A percentile compares a stretch with the other conserved stretches of the same genome.
Conservation (phyloP, 257 asterid species). For the Vinca minor region DNA sequence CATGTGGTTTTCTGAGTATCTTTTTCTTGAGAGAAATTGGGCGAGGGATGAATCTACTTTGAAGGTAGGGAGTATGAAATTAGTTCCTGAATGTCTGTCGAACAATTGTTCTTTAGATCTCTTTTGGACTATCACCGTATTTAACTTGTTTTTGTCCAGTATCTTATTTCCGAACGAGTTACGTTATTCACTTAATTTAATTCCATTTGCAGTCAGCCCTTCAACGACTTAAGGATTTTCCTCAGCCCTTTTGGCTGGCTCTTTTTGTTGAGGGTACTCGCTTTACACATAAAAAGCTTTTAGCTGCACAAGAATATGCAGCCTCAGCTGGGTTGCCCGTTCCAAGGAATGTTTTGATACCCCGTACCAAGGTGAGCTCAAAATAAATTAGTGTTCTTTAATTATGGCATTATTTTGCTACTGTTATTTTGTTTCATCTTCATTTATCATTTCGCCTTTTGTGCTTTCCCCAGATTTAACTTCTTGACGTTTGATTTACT, state of each 20-base stretch:
- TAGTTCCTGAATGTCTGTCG: neutral
- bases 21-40: constrained; percentile 97
- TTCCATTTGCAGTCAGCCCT: constrained; percentile 58
- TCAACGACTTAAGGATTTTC: constrained; percentile 61
- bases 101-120: neutral
- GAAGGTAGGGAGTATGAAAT: constrained; percentile 42
- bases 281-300: constrained; percentile 85
- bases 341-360: constrained; percentile 85
- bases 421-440: neutral
- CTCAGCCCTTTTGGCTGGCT: constrained; percentile 87
- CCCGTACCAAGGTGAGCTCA: constrained; percentile 79
- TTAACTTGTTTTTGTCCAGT: too few relatives aligned
- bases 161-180: neutral
- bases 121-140: neutral
- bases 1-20: constrained; percentile 95
- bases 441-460: neutral
- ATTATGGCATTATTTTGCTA: neutral
- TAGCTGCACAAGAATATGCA: constrained; percentile 95
- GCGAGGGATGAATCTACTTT: constrained; percentile 79
- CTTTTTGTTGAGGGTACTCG: constrained; percentile 97
- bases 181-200: constrained; percentile 8
- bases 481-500: neutral
- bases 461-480: neutral
- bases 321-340: constrained; percentile 64
- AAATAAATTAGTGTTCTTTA: neutral